phyloP scores from a whole-genome alignment of 1,284 basidiomycete genomes.

The Ustilago nuda region DNA sequence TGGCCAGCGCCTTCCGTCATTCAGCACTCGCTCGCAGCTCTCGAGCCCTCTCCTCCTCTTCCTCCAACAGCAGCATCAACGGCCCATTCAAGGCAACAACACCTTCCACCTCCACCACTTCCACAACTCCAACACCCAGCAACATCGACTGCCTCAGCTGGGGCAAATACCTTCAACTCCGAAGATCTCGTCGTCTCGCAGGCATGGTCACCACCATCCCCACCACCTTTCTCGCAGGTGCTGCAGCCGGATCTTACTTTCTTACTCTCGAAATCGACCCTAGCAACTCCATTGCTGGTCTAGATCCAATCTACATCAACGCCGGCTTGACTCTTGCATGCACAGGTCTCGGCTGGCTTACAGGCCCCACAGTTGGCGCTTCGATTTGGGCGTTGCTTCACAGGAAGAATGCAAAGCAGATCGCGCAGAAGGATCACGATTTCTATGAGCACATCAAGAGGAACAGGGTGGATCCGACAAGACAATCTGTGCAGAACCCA shows the following conservation, averaged over 20 bases:
- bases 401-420: slow-evolving; percentile 51
- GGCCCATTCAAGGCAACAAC: slow-evolving; percentile 18
- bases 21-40: slow-evolving; percentile 12
- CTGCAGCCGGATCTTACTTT: slow-evolving; percentile 60
- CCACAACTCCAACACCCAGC: slow-evolving; percentile 8
- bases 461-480: slow-evolving; percentile 60
- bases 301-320: slow-evolving; percentile 64
- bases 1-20: slow-evolving; percentile 19
- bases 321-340: slow-evolving; percentile 60
- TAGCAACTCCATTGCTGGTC: slow-evolving; percentile 54
- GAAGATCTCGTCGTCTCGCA: slow-evolving; percentile 55
- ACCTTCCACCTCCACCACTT: slow-evolving; percentile 12
- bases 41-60: slow-evolving; percentile 24
- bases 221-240: slow-evolving; percentile 58
- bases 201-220: slow-evolving; percentile 64
- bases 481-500: slow-evolving; percentile 65
- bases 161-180: slow-evolving; percentile 58
- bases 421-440: slow-evolving; percentile 60
- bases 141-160: slow-evolving; percentile 28
- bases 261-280: slow-evolving; percentile 63
- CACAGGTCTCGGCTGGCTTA: slow-evolving; percentile 63
- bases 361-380: slow-evolving; percentile 61
- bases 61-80: slow-evolving; percentile 2
- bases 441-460: slow-evolving; percentile 63
- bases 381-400: slow-evolving; percentile 60